phyloP scores from a whole-genome alignment of 768 basidiomycete species.

The Tubosaeta sp. region DNA sequence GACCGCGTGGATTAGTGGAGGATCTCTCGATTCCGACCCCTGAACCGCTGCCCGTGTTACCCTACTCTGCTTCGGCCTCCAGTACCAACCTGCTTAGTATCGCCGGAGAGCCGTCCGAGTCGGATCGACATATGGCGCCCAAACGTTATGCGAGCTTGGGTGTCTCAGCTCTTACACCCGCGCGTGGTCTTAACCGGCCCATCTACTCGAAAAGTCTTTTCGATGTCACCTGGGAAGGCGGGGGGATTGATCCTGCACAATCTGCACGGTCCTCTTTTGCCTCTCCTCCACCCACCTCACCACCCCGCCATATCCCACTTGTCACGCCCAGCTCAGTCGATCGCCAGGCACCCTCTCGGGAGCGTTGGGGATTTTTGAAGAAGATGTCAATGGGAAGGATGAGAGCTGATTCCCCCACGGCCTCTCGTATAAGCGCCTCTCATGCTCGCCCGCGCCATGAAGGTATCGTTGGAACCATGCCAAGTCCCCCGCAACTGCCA shows the following conservation, averaged over 20 bases:
- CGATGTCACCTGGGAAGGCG: slow-evolving; percentile 44
- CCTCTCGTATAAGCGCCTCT: slow-evolving; percentile 36
- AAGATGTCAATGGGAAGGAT: slow-evolving; percentile 99
- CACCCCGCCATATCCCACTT: slow-evolving; percentile 17
- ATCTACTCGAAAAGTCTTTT: slow-evolving; percentile 43
- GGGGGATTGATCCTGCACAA: slow-evolving; percentile 7
- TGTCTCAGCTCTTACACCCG: slow-evolving; percentile 34
- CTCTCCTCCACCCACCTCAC: slow-evolving; percentile 27
- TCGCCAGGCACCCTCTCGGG: slow-evolving; percentile 29
- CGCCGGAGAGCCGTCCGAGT: slow-evolving; percentile 27
- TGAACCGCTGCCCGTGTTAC: slow-evolving; percentile 40
- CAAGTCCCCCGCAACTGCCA: slow-evolving; percentile 29
- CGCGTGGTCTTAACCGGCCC: slow-evolving; percentile 34
- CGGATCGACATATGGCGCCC: slow-evolving; percentile 35
- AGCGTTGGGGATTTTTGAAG: slow-evolving; percentile 93
- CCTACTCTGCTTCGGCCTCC: slow-evolving; percentile 60
- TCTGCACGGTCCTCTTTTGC: slow-evolving; percentile 22
- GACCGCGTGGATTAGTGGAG: slow-evolving; percentile 19
- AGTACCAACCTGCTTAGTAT: slow-evolving; percentile 60
- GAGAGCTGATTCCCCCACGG: slow-evolving; percentile 52
- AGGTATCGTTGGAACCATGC: slow-evolving; percentile 10
- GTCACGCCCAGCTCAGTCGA: slow-evolving; percentile 22
- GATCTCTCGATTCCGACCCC: slow-evolving; percentile 32
- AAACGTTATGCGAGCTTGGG: slow-evolving; percentile 72
- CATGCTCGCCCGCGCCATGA: slow-evolving; percentile 19